phyloP scores from a whole-genome alignment of 208 protist species.

The Leishmania lainsoni region DNA sequence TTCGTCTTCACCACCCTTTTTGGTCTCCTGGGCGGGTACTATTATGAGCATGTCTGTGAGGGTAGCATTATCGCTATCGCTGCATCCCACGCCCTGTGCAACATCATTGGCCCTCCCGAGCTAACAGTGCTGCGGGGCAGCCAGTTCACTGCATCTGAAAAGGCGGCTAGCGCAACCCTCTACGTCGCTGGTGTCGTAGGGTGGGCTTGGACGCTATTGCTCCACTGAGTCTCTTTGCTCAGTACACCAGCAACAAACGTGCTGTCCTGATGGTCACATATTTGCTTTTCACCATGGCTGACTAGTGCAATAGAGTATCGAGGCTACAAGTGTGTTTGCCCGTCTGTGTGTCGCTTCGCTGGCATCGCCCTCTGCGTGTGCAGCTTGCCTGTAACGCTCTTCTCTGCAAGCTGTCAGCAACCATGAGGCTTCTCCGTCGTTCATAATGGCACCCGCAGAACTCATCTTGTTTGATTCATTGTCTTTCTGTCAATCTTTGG shows the following conservation, averaged over 20 bases:
- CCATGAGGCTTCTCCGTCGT: neutral
- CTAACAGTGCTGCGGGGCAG: conserved; percentile 25
- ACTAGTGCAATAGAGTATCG: neutral
- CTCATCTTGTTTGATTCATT: too few relatives aligned
- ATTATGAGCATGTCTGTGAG: conserved; percentile 45
- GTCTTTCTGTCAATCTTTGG: neutral
- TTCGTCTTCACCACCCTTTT: conserved; percentile 46
- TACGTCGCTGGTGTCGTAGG: conserved; percentile 23
- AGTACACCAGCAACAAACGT: neutral
- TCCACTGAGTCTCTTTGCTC: neutral
- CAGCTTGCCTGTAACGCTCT: neutral
- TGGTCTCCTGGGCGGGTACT: conserved; percentile 64
- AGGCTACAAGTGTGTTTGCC: neutral
- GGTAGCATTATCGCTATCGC: conserved; percentile 47
- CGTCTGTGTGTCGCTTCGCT: neutral
- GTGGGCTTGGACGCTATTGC: conserved; percentile 24
- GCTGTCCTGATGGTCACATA: neutral
- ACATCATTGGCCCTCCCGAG: conserved; percentile 57
- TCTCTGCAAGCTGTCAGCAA: neutral
- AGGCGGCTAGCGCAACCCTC: conserved; percentile 4
- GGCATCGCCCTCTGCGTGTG: neutral
- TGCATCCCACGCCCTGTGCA: conserved; percentile 63
- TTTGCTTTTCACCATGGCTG: neutral
- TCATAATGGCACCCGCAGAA: neutral
- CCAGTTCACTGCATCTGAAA: neutral